Percentiles rank a stretch among this genome's conserved stretches.
These are phyloP conservation scores for Acer campestre DNA, from an alignment of 345 rosid genomes.

Conservation along the genomic window DNA sequence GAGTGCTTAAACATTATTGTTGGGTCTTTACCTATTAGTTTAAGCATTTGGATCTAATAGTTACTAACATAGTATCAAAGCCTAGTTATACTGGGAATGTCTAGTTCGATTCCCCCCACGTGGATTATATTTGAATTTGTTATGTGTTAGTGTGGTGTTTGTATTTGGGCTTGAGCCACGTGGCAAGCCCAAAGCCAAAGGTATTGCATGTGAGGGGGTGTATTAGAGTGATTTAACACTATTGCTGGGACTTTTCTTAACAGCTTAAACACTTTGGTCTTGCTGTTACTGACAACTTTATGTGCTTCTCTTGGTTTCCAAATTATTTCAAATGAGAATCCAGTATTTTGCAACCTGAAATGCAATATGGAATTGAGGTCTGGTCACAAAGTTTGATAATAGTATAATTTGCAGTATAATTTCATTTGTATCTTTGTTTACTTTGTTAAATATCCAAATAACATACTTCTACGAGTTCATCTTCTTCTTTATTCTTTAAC, in stretches of 20 bases:
- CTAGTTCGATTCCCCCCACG: not conserved
- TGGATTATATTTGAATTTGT: not conserved
- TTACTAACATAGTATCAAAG: not conserved
- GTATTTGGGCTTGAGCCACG: not conserved
- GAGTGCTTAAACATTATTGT: not conserved
- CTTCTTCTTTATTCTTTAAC: not conserved
- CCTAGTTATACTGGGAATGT: not conserved
- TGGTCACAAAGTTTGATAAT: not conserved
- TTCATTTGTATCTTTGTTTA: not conserved
- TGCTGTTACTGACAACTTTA: not conserved
- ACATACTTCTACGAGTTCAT: not conserved
- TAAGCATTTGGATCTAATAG: not conserved
- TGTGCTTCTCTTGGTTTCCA: constrained; percentile 3
- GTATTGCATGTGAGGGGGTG: not conserved
- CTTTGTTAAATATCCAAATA: not conserved
- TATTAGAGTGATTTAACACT: not conserved
- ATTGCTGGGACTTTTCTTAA: not conserved
- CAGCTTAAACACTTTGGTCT: not conserved
- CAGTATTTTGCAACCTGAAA: not conserved
- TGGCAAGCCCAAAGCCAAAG: no score
- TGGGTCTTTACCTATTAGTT: not conserved
- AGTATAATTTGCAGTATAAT: not conserved
- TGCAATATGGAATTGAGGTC: not conserved
- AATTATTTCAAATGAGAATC: not conserved
- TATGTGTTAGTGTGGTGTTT: not conserved